A percentile compares a stretch with the other conserved stretches of the same genome.
Evolutionary conservation across 1,284 basidiomycete species (phyloP).

Genomic region (Leccinum pachyderme): DNA sequence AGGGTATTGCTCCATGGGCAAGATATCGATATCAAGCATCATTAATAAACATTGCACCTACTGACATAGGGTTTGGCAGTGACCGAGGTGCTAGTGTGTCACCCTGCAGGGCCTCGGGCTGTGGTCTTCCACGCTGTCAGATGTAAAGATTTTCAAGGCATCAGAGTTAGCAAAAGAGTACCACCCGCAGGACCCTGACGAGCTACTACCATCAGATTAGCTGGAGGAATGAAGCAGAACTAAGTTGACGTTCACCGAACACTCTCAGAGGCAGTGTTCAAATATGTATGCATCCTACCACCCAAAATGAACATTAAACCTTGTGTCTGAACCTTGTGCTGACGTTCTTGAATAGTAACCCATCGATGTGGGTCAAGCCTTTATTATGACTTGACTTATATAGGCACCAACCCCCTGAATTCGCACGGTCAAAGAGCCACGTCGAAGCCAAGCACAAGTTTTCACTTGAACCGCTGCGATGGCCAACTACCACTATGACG

Average conservation of each 20-base stretch:
- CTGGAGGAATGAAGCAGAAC: background rate
- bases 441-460: background rate
- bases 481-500: slow-evolving; percentile 86
- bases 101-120: background rate
- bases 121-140: background rate
- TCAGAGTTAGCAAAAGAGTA: background rate
- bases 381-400: too few relatives aligned
- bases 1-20: too few relatives aligned
- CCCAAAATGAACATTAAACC: background rate
- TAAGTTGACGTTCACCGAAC: background rate
- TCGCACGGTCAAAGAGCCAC: background rate
- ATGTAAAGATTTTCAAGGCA: background rate
- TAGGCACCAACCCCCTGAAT: background rate
- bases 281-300: background rate
- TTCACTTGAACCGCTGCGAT: slow-evolving; percentile 25
- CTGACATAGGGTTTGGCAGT: background rate
- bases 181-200: too few relatives aligned
- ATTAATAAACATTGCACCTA: background rate
- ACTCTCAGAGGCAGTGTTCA: too few relatives aligned
- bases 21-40: too few relatives aligned
- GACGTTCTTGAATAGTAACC: background rate
- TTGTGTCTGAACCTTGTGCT: background rate
- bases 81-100: background rate
- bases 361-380: background rate
- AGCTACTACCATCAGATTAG: background rate